Conservation (phyloP, 805 yeast genomes). For the Debaryomyces maramus region DNA sequence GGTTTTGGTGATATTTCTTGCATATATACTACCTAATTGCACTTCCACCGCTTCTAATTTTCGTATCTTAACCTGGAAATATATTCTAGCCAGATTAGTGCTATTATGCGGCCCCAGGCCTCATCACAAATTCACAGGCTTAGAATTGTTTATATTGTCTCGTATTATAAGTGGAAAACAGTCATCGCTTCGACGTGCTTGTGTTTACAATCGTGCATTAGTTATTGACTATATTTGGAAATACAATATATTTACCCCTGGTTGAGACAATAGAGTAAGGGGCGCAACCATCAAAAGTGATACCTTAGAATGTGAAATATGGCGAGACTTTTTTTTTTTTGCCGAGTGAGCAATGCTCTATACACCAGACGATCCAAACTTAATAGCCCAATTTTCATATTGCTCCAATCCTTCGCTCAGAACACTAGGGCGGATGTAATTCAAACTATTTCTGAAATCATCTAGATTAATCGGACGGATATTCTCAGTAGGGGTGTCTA, state of each 20-base stretch:
- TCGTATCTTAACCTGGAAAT: no score
- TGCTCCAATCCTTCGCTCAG: constrained; percentile 72
- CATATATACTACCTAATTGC: no score
- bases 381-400: constrained; percentile 86
- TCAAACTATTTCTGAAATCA: constrained; percentile 77
- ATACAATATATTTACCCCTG: neutral
- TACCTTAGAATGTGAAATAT: neutral
- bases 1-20: no score
- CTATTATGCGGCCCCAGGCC: no score
- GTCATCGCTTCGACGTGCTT: no score
- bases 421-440: constrained; percentile 84
- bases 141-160: no score
- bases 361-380: constrained; percentile 88
- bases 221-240: neutral
- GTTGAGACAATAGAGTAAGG: neutral
- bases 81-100: no score
- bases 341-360: constrained; percentile 21
- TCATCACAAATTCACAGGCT: no score
- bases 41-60: no score
- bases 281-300: neutral
- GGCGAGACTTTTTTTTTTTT: neutral
- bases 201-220: neutral
- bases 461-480: constrained; percentile 72
- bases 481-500: constrained; percentile 65
- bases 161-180: no score